Evolutionary conservation across 2,329 filamentous ascomycete species (phyloP).

Genomic region (Fusarium anthophilum): DNA sequence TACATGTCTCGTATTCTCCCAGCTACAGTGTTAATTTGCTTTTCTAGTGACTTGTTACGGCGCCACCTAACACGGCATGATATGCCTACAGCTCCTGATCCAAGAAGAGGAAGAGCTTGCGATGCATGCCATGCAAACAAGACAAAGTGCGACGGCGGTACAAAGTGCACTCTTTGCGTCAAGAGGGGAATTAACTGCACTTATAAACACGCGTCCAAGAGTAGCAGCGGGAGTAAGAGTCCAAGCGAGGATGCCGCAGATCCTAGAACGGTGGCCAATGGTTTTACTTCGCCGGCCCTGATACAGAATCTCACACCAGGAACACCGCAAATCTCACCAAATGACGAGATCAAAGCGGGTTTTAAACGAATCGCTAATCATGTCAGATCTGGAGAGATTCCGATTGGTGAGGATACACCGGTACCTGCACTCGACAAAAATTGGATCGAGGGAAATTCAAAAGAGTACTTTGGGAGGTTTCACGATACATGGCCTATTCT

Average conservation of each 20-base stretch:
- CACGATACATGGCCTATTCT: constrained; percentile 55
- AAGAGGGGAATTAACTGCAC: constrained; percentile 52
- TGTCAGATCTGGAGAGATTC: constrained; percentile 1
- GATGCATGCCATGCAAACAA: constrained; percentile 57
- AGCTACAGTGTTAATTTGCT: neutral
- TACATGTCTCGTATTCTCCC: neutral
- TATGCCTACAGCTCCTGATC: constrained; percentile 42
- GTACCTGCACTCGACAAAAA: constrained; percentile 11
- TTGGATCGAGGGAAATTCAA: constrained; percentile 31
- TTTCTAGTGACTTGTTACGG: constrained; percentile 49
- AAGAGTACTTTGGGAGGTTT: constrained; percentile 52
- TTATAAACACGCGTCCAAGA: constrained; percentile 43
- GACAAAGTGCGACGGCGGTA: constrained; percentile 55
- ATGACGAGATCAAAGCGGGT: constrained; percentile 12
- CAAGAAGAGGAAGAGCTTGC: constrained; percentile 52
- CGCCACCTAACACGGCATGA: constrained; percentile 51
- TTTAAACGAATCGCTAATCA: constrained; percentile 16
- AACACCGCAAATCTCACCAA: neutral
- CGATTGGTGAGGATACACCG: constrained; percentile 13
- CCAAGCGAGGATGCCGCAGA: constrained; percentile 3
- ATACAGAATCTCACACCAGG: neutral
- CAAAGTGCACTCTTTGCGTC: constrained; percentile 51
- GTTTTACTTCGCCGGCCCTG: neutral
- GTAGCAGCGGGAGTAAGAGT: constrained; percentile 5
- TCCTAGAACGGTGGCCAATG: neutral